phyloP scores from a whole-genome alignment of 2,329 filamentous ascomycete genomes.

The Ceratocystis albifundus region DNA sequence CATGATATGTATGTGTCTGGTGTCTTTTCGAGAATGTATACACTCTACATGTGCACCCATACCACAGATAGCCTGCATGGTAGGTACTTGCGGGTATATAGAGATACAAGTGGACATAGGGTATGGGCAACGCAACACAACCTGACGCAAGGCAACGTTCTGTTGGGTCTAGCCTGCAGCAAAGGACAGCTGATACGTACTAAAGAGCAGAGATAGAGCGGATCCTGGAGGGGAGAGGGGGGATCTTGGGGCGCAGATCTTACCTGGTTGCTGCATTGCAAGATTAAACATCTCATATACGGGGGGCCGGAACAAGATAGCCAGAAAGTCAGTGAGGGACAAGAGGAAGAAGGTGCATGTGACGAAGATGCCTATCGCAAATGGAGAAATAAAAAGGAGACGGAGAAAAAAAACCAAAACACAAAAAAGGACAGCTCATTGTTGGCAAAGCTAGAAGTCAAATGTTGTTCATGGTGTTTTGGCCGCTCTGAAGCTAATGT shows the following conservation, averaged over 20 bases:
- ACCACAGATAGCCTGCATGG: too few species aligned
- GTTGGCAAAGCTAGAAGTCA: too few species aligned
- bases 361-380: neutral
- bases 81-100: too few species aligned
- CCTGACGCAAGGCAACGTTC: neutral
- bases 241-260: neutral
- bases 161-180: neutral
- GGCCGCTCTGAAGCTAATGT: too few species aligned
- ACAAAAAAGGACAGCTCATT: too few species aligned
- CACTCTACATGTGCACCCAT: too few species aligned
- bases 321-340: neutral
- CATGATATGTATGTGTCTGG: neutral
- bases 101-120: neutral
- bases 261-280: conserved; percentile 1
- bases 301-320: neutral
- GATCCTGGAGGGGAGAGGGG: neutral
- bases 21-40: neutral
- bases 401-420: too few species aligned
- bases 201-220: neutral
- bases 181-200: neutral
- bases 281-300: conserved; percentile 9
- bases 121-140: neutral
- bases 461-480: too few species aligned
- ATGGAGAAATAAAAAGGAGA: too few species aligned
- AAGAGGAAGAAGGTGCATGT: neutral